Evolutionary conservation across 345 rosid species (phyloP).

Genomic region (Trapa bicornis): DNA sequence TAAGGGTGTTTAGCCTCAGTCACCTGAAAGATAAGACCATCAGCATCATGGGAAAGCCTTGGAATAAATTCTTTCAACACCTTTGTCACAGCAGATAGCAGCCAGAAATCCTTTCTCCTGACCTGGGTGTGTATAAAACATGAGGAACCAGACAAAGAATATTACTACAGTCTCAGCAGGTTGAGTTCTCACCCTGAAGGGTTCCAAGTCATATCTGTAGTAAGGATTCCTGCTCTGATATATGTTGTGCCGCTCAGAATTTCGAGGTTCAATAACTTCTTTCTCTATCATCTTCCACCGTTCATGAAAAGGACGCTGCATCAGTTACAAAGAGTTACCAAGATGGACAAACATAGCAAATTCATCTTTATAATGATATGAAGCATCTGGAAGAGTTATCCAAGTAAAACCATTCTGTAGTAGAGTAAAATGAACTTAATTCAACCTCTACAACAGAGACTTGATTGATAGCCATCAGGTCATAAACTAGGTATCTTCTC

Average conservation of each 20-base stretch:
- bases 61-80: slow-evolving; percentile 87
- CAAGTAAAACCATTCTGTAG: background rate
- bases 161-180: background rate
- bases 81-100: slow-evolving; percentile 83
- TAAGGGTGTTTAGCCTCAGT: background rate
- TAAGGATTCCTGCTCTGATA: slow-evolving; percentile 56
- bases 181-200: slow-evolving; percentile 67
- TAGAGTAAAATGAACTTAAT: background rate
- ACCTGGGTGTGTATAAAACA: slow-evolving; percentile 33
- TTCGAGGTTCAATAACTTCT: slow-evolving; percentile 90
- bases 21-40: slow-evolving; percentile 97
- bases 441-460: slow-evolving; percentile 74
- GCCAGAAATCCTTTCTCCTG: slow-evolving; percentile 95
- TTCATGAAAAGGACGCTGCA: slow-evolving; percentile 90
- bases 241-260: slow-evolving; percentile 53
- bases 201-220: slow-evolving; percentile 89
- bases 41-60: slow-evolving; percentile 92
- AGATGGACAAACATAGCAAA: background rate
- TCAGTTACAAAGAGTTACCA: slow-evolving; percentile 10
- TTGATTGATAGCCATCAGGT: slow-evolving; percentile 73
- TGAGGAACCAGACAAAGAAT: background rate
- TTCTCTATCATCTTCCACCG: slow-evolving; percentile 96
- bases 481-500: slow-evolving; percentile 96
- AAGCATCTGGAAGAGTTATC: background rate
- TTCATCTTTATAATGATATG: background rate